Conservation (phyloP, 2,329 filamentous ascomycete species). For the Cadophora sp. region DNA sequence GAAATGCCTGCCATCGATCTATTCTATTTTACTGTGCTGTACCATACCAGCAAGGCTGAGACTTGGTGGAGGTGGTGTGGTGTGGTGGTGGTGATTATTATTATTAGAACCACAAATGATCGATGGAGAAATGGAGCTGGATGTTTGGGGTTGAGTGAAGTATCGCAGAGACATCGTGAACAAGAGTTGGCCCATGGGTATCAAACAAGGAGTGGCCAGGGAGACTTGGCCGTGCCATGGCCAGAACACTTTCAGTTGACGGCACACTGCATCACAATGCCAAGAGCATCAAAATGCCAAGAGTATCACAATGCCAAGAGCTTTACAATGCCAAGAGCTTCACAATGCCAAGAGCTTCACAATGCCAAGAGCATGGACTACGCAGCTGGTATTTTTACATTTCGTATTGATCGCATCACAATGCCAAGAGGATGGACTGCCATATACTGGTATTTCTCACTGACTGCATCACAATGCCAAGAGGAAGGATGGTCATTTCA, state of each 20-base stretch:
- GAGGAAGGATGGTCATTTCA: too few relatives aligned
- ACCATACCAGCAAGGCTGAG: constrained; percentile 4
- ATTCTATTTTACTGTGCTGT: not conserved
- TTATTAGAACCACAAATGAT: constrained; percentile 6
- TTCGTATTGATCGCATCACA: too few relatives aligned
- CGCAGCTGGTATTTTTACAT: too few relatives aligned
- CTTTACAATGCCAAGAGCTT: too few relatives aligned
- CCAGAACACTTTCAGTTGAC: too few relatives aligned
- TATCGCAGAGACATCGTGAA: not conserved
- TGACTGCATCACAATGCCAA: too few relatives aligned
- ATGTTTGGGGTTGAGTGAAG: not conserved
- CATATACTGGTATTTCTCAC: too few relatives aligned
- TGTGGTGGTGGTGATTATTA: not conserved
- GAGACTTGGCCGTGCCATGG: not conserved
- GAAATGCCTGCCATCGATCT: not conserved
- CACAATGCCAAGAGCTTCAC: too few relatives aligned
- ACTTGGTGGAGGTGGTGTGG: not conserved
- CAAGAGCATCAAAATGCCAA: too few relatives aligned
- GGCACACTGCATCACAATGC: not conserved
- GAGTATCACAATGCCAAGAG: too few relatives aligned
- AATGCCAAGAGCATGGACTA: too few relatives aligned
- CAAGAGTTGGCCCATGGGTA: constrained; percentile 2
- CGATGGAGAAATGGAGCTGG: not conserved
- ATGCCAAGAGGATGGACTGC: too few relatives aligned
- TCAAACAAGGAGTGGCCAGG: constrained; percentile 6